Percentiles rank a stretch among this genome's conserved stretches.
These are phyloP conservation scores for Thalassiosira oceanica DNA, from an alignment of 352 stramenopile genomes.

Conservation along the genomic window DNA sequence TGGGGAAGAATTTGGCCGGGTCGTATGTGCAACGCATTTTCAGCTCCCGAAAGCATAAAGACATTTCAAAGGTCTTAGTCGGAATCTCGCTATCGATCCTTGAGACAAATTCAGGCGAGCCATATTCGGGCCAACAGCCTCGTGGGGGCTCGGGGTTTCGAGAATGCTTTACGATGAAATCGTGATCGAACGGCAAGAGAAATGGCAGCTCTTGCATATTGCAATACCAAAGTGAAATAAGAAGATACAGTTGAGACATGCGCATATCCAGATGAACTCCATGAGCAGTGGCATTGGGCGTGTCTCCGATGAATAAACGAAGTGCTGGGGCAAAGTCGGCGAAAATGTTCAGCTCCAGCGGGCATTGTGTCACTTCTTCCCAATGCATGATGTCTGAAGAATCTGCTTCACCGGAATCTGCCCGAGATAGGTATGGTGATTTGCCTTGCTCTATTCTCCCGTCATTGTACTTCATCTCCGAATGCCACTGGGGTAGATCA, in stretches of 20 bases:
- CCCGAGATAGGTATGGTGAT: constrained; percentile 37
- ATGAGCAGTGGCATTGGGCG: constrained; percentile 11
- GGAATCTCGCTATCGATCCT: constrained; percentile 20
- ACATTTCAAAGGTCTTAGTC: constrained; percentile 45
- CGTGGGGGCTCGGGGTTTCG: constrained; percentile 33
- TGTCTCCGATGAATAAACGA: constrained; percentile 64
- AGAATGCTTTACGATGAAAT: constrained; percentile 47
- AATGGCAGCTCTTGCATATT: constrained; percentile 78
- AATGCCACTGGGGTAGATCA: constrained; percentile 31
- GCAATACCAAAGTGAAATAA: constrained; percentile 77
- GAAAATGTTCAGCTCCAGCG: constrained; percentile 55
- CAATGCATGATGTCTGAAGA: constrained; percentile 49
- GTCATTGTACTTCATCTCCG: constrained; percentile 26
- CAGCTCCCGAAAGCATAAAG: constrained; percentile 49
- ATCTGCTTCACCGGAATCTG: constrained; percentile 22
- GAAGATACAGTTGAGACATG: constrained; percentile 75
- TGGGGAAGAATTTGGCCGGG: constrained; percentile 44
- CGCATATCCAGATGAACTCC: constrained; percentile 60
- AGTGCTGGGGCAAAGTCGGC: constrained; percentile 62
- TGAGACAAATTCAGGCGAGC: constrained; percentile 45
- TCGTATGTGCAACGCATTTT: constrained; percentile 51
- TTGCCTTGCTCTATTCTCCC: constrained; percentile 50
- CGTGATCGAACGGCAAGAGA: constrained; percentile 65
- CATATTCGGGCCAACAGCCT: constrained; percentile 80
- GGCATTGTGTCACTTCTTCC: constrained; percentile 61